Base-by-base conservation (phyloP, 106 monocot species). In the Platanthera zijinensis region DNA sequence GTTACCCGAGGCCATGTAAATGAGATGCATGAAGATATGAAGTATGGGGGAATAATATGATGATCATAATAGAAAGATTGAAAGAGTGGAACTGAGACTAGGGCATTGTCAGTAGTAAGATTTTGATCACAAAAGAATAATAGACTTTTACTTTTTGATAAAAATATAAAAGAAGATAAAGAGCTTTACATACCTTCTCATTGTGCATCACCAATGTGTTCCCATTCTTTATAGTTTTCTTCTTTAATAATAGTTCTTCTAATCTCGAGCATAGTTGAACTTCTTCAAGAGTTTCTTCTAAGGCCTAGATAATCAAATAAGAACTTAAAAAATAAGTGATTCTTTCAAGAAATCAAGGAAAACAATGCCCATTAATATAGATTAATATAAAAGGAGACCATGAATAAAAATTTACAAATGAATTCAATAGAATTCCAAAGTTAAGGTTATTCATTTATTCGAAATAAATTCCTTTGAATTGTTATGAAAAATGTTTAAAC, bases 251-350 rank as follows among this genome's bases (percentile, higher is more conserved):
- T 5, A 89, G 71, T 39, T 69, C 73, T 80, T 89, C 81, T 51
- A 89, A 75, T 73, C 69, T 84, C 19, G 84, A 89, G 52, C 86
- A 89, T 53, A 84, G 69, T 72, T 50, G 81, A 80, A 86, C 79
- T 82, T 89, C 80, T 74, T 64, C 85, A 78, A 89, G 82, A 80
- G 84, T 81, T 84, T 82, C 82, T 73, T 84, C 86, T 46, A 86
- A 59, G 73, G 57, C 74, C 89, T 89, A 80, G 52, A 67, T 9
- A 62, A 64, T 47, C 39, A 61, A 73, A 61, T 67, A 39, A 61
- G 32, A 63, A 80, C 4, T 11, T 71, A 50, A 70, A 74, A 50
- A 10, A 51, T 5, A 75, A 71, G 17, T 30, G 19, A 50, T 32
- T 66, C 50, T 10, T 15, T 50, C 2, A 8, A 18, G 6, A 4